Evolutionary conservation across 2,329 filamentous ascomycete genomes (phyloP).

Genomic region (Fusarium mexicanum): DNA sequence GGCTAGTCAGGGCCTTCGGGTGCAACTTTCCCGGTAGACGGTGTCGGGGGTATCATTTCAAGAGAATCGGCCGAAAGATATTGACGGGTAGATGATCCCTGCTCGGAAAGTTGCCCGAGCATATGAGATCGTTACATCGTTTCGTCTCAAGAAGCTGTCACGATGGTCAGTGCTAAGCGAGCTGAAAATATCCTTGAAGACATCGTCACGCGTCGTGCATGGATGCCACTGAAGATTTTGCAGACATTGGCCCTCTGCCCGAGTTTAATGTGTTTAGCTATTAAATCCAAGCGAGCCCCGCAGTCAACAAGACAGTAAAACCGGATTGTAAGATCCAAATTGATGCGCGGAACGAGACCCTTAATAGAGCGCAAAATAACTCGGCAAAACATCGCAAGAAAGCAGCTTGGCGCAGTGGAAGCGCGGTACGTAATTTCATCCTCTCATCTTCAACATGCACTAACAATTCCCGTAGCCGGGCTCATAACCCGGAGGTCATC

Average conservation of each 20-base stretch:
- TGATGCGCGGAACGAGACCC: too few species aligned
- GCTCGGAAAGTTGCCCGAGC: neutral
- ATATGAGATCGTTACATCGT: neutral
- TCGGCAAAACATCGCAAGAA: slow-evolving; percentile 10
- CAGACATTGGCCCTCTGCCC: neutral
- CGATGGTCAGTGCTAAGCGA: neutral
- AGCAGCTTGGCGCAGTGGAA: slow-evolving; percentile 31
- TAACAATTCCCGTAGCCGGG: slow-evolving; percentile 23
- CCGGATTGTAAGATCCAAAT: neutral
- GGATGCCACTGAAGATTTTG: neutral
- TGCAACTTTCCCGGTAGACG: neutral
- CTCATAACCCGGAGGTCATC: slow-evolving; percentile 30
- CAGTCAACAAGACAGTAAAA: neutral
- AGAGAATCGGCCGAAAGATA: neutral
- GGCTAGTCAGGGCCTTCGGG: neutral
- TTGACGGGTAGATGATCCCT: neutral
- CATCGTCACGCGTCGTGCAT: neutral
- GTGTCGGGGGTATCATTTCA: neutral
- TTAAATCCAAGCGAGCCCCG: neutral
- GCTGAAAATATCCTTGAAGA: neutral
- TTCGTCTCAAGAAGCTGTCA: neutral
- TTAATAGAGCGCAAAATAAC: neutral
- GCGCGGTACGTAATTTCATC: slow-evolving; percentile 12
- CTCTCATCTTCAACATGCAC: neutral
- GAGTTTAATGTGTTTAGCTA: neutral